These are phyloP conservation scores for Pleomassaria siparia DNA, from an alignment of 2,329 filamentous ascomycete genomes.

Conservation along the genomic window DNA sequence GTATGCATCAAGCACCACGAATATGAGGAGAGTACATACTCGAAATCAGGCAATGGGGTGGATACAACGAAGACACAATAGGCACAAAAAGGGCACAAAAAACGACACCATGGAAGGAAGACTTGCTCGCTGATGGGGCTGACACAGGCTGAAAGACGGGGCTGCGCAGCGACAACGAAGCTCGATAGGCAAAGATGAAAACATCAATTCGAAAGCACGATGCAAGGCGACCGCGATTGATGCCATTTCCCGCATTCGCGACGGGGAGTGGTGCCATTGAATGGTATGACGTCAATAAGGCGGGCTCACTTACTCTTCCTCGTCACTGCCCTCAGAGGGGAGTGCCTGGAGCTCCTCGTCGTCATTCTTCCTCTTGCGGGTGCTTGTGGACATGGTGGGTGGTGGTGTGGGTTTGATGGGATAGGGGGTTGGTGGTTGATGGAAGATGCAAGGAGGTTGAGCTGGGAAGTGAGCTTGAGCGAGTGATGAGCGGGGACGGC, in stretches of 20 bases:
- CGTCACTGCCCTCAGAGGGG: slow-evolving; percentile 46
- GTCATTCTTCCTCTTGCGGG: slow-evolving; percentile 48
- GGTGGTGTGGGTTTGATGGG: slow-evolving; percentile 6
- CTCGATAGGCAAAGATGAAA: slow-evolving; percentile 10
- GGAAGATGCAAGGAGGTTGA: slow-evolving; percentile 16
- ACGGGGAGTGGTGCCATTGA: slow-evolving; percentile 19
- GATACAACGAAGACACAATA: not conserved
- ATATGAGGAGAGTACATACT: not conserved
- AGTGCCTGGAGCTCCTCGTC: slow-evolving; percentile 49
- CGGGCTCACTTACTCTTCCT: slow-evolving; percentile 45
- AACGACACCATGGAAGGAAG: not conserved
- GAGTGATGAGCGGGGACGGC: slow-evolving; percentile 31
- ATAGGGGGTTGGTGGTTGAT: slow-evolving; percentile 5
- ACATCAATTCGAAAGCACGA: slow-evolving; percentile 12
- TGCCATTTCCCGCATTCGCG: slow-evolving; percentile 19
- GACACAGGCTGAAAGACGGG: slow-evolving; percentile 9
- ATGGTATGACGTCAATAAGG: slow-evolving; percentile 44
- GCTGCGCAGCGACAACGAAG: slow-evolving; percentile 20
- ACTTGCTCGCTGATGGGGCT: slow-evolving; percentile 15
- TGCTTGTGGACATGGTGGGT: slow-evolving; percentile 39
- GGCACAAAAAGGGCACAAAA: slow-evolving; percentile 5
- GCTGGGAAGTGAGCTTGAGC: slow-evolving; percentile 23
- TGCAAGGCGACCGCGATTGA: slow-evolving; percentile 23
- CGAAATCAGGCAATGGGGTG: not conserved
- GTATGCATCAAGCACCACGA: not conserved